Evolutionary conservation across 257 asterid genomes (phyloP), one percentile per base, ranked within the genome.

Genomic region (Solanum chiquidenum): DNA sequence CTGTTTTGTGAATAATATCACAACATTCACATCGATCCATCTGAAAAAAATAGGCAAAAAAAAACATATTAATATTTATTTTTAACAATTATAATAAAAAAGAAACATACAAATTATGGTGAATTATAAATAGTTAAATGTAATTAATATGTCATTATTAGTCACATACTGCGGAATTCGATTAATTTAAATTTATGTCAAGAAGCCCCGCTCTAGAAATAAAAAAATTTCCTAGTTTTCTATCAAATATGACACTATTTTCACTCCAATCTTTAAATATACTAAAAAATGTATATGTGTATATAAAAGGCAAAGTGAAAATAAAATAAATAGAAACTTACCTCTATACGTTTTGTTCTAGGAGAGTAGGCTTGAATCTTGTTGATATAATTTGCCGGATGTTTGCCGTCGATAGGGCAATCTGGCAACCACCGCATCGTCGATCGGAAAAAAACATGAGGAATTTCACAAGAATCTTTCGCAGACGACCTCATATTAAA

Each of bases 1-100:
- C 88, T 2, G 58, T 71, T 69, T 87, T 84, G 10, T 87, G 60
- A 29, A 88, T 55, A 55, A 92, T 69, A 83, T 93, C 95, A 85
- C 94, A 94, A 6, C 95, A 94, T 86, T 93, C 95, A 21, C 92
- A 76, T 87, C 95, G 88, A 87, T 91, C 91, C 31, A 85, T 86
- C 79, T 72, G 44, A 2, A 68, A 66, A 68, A 25, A 16, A 31
- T 0, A 29, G n/a, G 12, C 18, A 66, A 66, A 21, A 33, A 42
- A 12, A 29, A 52, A 69, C 20, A 20, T 2, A 55, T 71, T 14
- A 71, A 7, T 8, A 83, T 27, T 29, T 12, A 21, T 1, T 13
- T 55, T 62, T 34, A 25, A 72, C n/a, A 74, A 55, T 6, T 16
- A 16, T 52, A 52, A 52, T 52, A 5, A 52, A 52, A 52, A 52